Base-by-base conservation (phyloP, 257 asterid species). In the Parsonsia alboflavescens region DNA sequence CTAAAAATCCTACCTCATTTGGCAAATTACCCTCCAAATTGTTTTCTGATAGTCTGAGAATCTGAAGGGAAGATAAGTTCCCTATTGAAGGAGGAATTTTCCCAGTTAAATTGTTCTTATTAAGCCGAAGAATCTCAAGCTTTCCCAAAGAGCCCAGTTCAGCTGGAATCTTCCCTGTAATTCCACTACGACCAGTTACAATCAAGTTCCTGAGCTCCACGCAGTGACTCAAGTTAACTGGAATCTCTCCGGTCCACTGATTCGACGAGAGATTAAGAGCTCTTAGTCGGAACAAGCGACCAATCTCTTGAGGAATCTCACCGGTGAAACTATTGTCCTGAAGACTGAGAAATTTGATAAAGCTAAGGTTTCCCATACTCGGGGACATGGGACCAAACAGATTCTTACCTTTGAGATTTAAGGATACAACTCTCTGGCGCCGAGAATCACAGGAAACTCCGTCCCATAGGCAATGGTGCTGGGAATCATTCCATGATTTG, bases 281-380 rank as follows among this genome's bases (percentile, higher is more conserved):
- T 70, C 13, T 80, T 85, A 12, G 82, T n/a, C 33, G n/a, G n/a
- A n/a, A n/a, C n/a, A n/a, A n/a, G n/a, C n/a, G n/a, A n/a, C n/a
- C n/a, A n/a, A n/a, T n/a, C 24, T 78, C 85, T 33, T 72, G 21
- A 0, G 88, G 85, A 15, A 84, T 81, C 17, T 65, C 52, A 26
- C 84, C 85, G 0, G 48, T 15, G 67, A 84, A 81, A 48, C 61
- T 70, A 58, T 81, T 84, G 9, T 77, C 71, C 59, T 50, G 5
- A 2, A 85, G 77, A 16, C 8, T n/a, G 17, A 85, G 75, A 6
- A 1, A 42, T 45, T 49, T 74, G 50, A 82, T 68, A 41, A 82
- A 85, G 30, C 84, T 80, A 24, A 85, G 77, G 53, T 85, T 85
- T 17, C 85, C 89, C 42, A 85, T 42, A 49, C 75, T 71, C 28